Base-by-base conservation (phyloP, 495 filamentous ascomycete genomes). In the Pyronema domesticum region DNA sequence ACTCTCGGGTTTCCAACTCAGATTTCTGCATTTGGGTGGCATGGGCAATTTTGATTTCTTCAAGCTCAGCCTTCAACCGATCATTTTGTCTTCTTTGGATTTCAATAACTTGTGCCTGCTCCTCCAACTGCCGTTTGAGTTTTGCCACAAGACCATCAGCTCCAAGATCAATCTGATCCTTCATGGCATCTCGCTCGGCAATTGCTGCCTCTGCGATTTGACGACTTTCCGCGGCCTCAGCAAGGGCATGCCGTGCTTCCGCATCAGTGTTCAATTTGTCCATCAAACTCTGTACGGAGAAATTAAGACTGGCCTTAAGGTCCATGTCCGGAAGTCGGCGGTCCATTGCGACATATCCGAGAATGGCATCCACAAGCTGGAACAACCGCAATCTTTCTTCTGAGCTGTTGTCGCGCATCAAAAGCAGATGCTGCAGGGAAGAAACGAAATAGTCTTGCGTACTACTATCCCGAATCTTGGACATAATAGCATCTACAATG, bases 311-410 rank as follows among this genome's bases (percentile, higher is more conserved):
- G 63, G 95, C 88, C 69, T 94, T 94, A 53, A 98, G 78, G 65
- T 98, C 91, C 76, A 98, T 86, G 70, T 98, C 89, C 42, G 91
- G 93, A 57, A 96, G 68, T 51, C 91, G 77, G 58, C 91, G 80
- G 68, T 98, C 91, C 93, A 98, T 98, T 54, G 89, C 91, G 55
- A 98, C 91, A 68, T 98, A 96, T 70, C 86, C 94, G 56, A 98
- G 80, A 85, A 98, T 98, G 7, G 85, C 80, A 66, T 98, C 91
- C 7, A 96, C 89, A 8, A 98, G 77, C 73, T 98, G 91, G 71
- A 96, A 98, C 86, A 95, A 93, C 34, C 88, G 80, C 35, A 95
- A 69, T 37, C 88, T 77, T 67, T 98, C 91, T 66, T 98, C 91
- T 37, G 83, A 81, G 47, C 89, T 85, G 58, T 91, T 94, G 61